Percentiles rank a stretch among this genome's conserved stretches.
Conservation (phyloP, 169 alveolate species). For the Plasmodium berghei region DNA sequence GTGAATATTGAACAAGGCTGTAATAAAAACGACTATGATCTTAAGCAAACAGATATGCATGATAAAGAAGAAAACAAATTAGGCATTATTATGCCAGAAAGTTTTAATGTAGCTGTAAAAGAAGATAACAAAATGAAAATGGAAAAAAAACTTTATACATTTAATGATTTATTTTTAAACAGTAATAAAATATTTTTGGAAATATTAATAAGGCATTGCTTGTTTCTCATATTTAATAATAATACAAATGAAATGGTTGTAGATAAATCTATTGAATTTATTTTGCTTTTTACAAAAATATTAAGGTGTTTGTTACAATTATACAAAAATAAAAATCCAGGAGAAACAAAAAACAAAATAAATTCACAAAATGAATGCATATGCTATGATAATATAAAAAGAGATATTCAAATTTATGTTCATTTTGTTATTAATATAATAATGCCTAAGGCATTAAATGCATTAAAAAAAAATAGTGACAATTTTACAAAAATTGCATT, state of each 20-base stretch:
- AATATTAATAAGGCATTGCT: conserved; percentile 54
- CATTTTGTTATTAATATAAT: conserved; percentile 68
- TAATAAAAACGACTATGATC: background rate
- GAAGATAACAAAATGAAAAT: background rate
- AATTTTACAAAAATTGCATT: conserved; percentile 60
- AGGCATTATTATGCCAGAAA: background rate
- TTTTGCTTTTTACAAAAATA: conserved; percentile 29
- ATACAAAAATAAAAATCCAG: background rate
- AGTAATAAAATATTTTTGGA: conserved; percentile 35
- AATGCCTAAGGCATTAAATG: conserved; percentile 71
- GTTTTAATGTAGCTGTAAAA: background rate
- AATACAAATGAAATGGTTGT: conserved; percentile 59
- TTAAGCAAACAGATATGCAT: background rate
- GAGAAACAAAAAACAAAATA: background rate
- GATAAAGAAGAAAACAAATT: background rate
- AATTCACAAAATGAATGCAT: background rate
- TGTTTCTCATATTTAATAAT: conserved; percentile 57
- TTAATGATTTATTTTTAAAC: conserved; percentile 28
- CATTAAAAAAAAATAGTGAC: conserved; percentile 50
- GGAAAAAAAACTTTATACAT: background rate
- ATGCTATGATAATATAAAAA: background rate
- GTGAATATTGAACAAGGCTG: background rate
- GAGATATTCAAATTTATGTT: conserved; percentile 37
- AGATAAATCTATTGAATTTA: conserved; percentile 56
- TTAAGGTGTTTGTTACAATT: conserved; percentile 15